phyloP scores from a whole-genome alignment of 768 basidiomycete species.

The Hygrophoropsis aurantiaca region DNA sequence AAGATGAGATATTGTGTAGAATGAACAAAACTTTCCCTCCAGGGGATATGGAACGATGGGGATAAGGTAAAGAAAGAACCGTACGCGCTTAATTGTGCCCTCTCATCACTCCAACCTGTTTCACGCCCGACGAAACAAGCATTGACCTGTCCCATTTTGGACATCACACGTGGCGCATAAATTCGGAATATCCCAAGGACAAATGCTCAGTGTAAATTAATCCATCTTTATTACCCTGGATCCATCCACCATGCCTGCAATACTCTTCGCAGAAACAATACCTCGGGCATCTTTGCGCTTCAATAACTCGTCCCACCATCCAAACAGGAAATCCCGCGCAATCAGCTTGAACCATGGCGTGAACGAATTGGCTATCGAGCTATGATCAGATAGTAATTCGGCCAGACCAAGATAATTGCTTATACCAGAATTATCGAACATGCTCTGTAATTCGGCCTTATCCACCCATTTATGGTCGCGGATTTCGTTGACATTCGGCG shows the following conservation, averaged over 20 bases:
- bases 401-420: constrained; percentile 4
- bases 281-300: constrained; percentile 57
- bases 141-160: no score
- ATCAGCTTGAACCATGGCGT: constrained; percentile 99
- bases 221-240: constrained; percentile 72
- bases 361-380: constrained; percentile 70
- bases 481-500: constrained; percentile 88
- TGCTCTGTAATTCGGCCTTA: constrained; percentile 83
- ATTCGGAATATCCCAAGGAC: neutral
- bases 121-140: neutral
- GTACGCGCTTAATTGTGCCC: neutral
- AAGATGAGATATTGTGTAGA: neutral
- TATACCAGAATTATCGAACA: constrained; percentile 83
- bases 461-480: constrained; percentile 88
- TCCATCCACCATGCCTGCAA: constrained; percentile 65
- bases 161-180: no score
- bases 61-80: neutral
- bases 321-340: constrained; percentile 93
- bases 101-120: no score
- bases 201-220: no score
- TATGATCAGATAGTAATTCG: neutral
- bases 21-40: constrained; percentile 3
- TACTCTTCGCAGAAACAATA: constrained; percentile 48
- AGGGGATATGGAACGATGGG: constrained; percentile 4
- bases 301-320: constrained; percentile 95